Percentiles rank a stretch among this genome's conserved stretches.
phyloP scores from a whole-genome alignment of 129 eudicot genomes.

The Flaveria ramosissima region DNA sequence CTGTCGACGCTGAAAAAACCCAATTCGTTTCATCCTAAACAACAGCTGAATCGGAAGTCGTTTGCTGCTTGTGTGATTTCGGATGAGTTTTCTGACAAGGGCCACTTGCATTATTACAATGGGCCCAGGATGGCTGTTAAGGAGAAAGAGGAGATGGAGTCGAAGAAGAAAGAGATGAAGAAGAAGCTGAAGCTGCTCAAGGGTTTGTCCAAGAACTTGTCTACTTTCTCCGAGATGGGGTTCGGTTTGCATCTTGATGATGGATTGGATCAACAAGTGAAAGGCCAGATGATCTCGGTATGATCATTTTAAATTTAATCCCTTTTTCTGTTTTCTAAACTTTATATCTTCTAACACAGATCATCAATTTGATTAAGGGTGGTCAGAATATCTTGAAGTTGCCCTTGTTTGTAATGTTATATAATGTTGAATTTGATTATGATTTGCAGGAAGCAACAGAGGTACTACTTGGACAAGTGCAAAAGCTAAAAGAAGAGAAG shows the following conservation, averaged over 20 bases:
- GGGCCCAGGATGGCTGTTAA: constrained; percentile 28
- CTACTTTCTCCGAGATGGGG: constrained; percentile 54
- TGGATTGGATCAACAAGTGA: constrained; percentile 49
- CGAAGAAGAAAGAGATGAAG: constrained; percentile 56
- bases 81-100: constrained; percentile 51
- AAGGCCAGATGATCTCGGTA: constrained; percentile 69
- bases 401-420: no score
- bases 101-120: constrained; percentile 59
- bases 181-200: constrained; percentile 61
- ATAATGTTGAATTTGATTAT: no score
- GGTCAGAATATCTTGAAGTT: no score
- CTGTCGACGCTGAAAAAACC: background rate
- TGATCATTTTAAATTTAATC: no score
- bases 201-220: constrained; percentile 56
- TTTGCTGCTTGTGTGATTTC: constrained; percentile 3
- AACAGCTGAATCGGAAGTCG: constrained; percentile 1
- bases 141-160: constrained; percentile 36
- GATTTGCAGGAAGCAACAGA: constrained; percentile 76
- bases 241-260: constrained; percentile 51
- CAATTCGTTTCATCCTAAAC: constrained; percentile 5
- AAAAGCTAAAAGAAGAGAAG: constrained; percentile 59
- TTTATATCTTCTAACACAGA: background rate
- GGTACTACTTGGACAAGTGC: constrained; percentile 50
- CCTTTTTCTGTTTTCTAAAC: no score
- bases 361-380: no score